Evolutionary conservation across 106 monocot genomes (phyloP).

Genomic region (Xerophyta viscosa): DNA sequence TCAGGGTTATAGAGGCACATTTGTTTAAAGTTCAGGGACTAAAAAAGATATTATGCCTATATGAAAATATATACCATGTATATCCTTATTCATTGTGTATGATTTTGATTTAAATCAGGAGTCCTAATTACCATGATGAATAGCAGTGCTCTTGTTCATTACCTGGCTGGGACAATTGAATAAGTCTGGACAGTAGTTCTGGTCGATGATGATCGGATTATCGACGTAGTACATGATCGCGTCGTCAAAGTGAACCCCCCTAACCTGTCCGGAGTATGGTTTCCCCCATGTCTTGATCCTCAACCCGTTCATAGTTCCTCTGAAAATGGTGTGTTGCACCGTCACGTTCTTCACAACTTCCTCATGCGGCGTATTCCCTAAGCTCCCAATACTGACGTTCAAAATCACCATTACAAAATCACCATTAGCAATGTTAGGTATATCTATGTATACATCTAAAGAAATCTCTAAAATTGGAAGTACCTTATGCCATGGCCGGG

Average conservation of each 20-base stretch:
- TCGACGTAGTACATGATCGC: constrained; percentile 8
- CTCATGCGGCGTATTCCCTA: neutral
- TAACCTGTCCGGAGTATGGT: constrained; percentile 1
- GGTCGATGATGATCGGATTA: constrained; percentile 19
- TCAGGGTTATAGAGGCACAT: too few species aligned
- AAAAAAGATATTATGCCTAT: too few species aligned
- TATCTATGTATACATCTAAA: neutral
- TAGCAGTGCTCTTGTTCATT: neutral
- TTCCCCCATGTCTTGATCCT: constrained; percentile 12
- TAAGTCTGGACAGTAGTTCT: constrained; percentile 14
- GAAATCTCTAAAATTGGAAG: too few species aligned
- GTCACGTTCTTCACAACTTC: constrained; percentile 11
- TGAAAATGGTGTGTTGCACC: neutral
- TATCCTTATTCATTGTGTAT: too few species aligned
- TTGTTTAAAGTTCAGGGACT: too few species aligned
- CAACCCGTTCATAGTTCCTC: constrained; percentile 10
- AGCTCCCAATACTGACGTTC: neutral
- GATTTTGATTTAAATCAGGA: neutral
- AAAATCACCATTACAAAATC: neutral
- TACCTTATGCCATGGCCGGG: constrained; percentile 11
- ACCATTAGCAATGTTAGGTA: neutral
- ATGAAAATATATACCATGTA: too few species aligned
- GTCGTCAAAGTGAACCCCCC: constrained; percentile 1
- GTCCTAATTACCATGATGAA: neutral
- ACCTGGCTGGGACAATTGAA: constrained; percentile 9